Evolutionary conservation across 345 rosid genomes (phyloP).

Genomic region (Orychophragmus violaceus): DNA sequence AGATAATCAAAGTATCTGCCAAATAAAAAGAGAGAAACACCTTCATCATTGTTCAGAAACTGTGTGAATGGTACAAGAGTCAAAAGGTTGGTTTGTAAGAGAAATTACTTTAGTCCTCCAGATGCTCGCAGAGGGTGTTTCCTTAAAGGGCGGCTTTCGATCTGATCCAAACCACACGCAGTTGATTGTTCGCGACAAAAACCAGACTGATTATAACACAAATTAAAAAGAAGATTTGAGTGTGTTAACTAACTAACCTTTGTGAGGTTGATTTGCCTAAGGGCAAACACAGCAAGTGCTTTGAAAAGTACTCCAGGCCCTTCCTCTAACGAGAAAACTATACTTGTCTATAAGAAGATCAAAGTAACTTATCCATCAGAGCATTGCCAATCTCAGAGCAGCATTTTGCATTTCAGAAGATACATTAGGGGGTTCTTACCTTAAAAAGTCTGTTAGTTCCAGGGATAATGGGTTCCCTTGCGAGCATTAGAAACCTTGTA

Average conservation of each 20-base stretch:
- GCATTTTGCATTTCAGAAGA: background rate
- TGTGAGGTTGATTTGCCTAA: conserved; percentile 79
- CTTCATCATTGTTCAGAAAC: conserved; percentile 5
- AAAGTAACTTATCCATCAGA: conserved; percentile 5
- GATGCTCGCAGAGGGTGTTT: conserved; percentile 56
- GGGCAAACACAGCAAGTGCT: conserved; percentile 97
- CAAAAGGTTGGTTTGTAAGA: background rate
- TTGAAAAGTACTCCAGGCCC: conserved; percentile 98
- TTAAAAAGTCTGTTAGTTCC: conserved; percentile 77
- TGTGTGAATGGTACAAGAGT: background rate
- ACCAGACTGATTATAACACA: background rate
- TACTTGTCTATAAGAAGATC: conserved; percentile 62
- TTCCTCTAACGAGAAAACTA: conserved; percentile 92
- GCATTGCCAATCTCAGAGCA: background rate
- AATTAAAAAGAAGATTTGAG: background rate
- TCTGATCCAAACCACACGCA: conserved; percentile 39
- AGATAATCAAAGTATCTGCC: conserved; percentile 82
- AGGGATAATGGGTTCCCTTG: conserved; percentile 97
- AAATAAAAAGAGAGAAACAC: background rate
- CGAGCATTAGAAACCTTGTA: conserved; percentile 92
- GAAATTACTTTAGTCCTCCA: conserved; percentile 58
- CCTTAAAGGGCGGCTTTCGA: conserved; percentile 93
- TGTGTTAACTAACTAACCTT: conserved; percentile 39
- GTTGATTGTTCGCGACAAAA: background rate
- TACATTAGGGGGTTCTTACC: conserved; percentile 43